Evolutionary conservation across 352 stramenopile species (phyloP), one percentile per base, ranked within the genome.

Genomic region (Globisporangium nunn): DNA sequence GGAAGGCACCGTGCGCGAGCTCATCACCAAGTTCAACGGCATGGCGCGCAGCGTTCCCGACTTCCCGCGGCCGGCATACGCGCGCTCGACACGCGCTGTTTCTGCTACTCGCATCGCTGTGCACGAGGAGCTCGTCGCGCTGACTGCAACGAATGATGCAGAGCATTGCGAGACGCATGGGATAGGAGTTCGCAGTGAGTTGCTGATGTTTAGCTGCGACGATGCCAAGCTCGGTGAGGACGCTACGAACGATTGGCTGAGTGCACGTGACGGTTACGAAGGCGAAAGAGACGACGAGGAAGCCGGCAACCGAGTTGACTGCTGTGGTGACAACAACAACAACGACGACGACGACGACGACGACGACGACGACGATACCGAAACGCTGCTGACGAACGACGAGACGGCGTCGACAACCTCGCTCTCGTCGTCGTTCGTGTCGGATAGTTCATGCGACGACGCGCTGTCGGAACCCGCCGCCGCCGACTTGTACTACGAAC

Each of bases 351-450:
- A 61, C 12, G 48, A 56, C 11, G 35, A 12, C 3, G 35, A 12
- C 10, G 43, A 48, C 43, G 40, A 53, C 17, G 53, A 58, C 3
- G 48, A 61, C 12, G 48, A 56, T 7, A 37, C 58, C 39, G 52
- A 54, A 23, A 17, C 37, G 1, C 37, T 56, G 15, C 55, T 53
- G 52, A 64, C 58, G 14, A 59, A 53, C 46, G 58, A 59, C 37
- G 58, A 64, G 17, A 64, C 58, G 6, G 58, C 45, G 52, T 64
- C 58, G 29, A 59, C 59, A 37, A 18, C 46, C 39, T 64, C 58
- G 52, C 58, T 59, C 51, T 55, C 52, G 52, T 59, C 52, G 58
- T 64, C 58, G 29, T 59, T 59, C 18, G 45, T 47, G 45, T 59
- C 51, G 3, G 52, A 64, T 33, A 51, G 17, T 12, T 64, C 58